Percentiles rank a stretch among this genome's conserved stretches.
phyloP scores from a whole-genome alignment of 2,329 filamentous ascomycete genomes.

The Cladosporium sp. region DNA sequence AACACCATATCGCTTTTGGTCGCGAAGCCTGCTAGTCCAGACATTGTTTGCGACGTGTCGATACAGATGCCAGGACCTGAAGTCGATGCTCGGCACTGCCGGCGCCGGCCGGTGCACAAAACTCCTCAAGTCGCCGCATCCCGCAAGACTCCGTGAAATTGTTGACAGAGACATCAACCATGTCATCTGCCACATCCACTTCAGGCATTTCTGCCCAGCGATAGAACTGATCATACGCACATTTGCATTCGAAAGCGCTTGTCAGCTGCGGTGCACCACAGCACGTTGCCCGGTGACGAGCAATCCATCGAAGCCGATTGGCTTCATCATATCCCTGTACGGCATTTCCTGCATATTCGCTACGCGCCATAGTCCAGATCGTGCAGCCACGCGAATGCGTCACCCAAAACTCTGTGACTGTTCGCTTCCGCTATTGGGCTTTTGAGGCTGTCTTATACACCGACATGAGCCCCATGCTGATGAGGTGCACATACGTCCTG shows the following conservation, averaged over 20 bases:
- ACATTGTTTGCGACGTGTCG: neutral
- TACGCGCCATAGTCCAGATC: slow-evolving; percentile 2
- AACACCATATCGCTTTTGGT: too few relatives aligned
- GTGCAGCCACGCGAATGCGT: slow-evolving; percentile 4
- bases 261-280: neutral
- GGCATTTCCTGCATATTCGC: neutral
- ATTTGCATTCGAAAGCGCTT: neutral
- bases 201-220: neutral
- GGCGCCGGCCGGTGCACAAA: neutral
- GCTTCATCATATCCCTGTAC: neutral
- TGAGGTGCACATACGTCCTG: neutral
- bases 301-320: neutral
- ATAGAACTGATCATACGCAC: neutral
- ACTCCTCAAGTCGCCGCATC: neutral
- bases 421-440: neutral
- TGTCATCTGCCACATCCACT: neutral
- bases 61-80: neutral
- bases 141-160: neutral
- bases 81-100: neutral
- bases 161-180: neutral
- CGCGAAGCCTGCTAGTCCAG: neutral
- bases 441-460: neutral
- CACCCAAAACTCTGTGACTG: neutral
- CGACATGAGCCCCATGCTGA: neutral
- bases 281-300: neutral